These are phyloP conservation scores for Hypocrella siamensis DNA, from an alignment of 2,329 filamentous ascomycete genomes.

Conservation along the genomic window DNA sequence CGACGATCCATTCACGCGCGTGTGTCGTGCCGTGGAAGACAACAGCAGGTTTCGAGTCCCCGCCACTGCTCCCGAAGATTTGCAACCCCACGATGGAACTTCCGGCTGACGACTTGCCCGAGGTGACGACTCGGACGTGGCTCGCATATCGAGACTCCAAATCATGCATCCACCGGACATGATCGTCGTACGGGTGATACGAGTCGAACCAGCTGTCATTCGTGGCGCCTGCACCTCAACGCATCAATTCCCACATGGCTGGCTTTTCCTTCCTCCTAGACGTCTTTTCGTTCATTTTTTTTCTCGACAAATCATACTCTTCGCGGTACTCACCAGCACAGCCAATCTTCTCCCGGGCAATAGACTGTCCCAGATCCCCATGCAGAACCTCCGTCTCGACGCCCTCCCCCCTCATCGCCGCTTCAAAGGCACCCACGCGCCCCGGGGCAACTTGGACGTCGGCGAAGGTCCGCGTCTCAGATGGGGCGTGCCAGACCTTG, in stretches of 20 bases:
- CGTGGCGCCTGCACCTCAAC: conserved; percentile 9
- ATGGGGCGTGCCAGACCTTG: conserved; percentile 20
- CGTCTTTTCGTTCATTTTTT: no score
- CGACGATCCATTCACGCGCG: conserved; percentile 43
- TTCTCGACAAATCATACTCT: no score
- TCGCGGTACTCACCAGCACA: conserved; percentile 13
- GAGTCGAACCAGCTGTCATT: conserved; percentile 31
- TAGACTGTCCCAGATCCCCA: conserved; percentile 21
- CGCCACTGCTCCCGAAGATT: conserved; percentile 30
- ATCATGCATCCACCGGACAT: conserved; percentile 29
- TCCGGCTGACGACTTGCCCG: conserved; percentile 30
- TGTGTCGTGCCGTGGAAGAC: conserved; percentile 43
- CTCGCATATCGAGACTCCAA: conserved; percentile 24
- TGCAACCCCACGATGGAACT: conserved; percentile 46
- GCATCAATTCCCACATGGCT: no score
- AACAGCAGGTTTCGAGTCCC: conserved; percentile 32
- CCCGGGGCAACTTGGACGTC: conserved; percentile 24
- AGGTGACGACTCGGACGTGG: conserved; percentile 31
- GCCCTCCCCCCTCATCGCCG: conserved; percentile 15
- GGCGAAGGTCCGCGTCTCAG: conserved; percentile 15
- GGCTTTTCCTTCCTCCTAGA: no score
- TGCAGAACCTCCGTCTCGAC: conserved; percentile 17
- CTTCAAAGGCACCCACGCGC: conserved; percentile 16
- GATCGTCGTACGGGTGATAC: conserved; percentile 36
- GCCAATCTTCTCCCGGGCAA: conserved; percentile 21